A percentile compares a stretch with the other conserved stretches of the same genome.
Evolutionary conservation across 1,139 yeast species (phyloP).

Genomic region (Saccharomyces hybrid): DNA sequence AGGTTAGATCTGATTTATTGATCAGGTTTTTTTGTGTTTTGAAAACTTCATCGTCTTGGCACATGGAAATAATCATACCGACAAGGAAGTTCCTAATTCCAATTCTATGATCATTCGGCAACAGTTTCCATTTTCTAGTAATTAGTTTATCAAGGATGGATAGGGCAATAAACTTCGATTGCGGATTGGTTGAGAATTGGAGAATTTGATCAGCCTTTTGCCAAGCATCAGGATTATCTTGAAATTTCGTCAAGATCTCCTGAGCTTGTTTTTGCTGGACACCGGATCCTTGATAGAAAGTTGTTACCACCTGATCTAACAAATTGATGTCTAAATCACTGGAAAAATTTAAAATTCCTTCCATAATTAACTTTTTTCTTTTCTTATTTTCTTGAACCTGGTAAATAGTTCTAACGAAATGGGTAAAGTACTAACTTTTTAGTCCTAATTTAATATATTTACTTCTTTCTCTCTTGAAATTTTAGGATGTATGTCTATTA

Average conservation of each 20-base stretch:
- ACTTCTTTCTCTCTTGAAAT: background rate
- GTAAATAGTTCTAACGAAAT: background rate
- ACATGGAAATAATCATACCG: conserved; percentile 85
- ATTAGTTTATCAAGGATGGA: conserved; percentile 85
- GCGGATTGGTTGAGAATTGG: conserved; percentile 70
- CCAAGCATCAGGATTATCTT: conserved; percentile 96
- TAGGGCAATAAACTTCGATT: conserved; percentile 86
- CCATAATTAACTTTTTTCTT: conserved; percentile 44
- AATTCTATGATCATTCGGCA: conserved; percentile 75
- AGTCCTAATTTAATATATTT: background rate
- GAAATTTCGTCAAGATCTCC: conserved; percentile 74
- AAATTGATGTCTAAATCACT: conserved; percentile 72
- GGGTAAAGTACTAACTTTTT: background rate
- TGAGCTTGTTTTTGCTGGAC: conserved; percentile 80
- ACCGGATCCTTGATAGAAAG: conserved; percentile 83
- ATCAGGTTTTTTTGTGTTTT: conserved; percentile 72
- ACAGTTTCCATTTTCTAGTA: conserved; percentile 86
- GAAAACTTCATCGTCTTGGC: conserved; percentile 78
- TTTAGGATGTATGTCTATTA: background rate
- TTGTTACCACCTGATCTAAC: conserved; percentile 77
- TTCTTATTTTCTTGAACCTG: background rate
- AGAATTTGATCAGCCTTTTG: conserved; percentile 84
- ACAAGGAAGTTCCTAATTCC: conserved; percentile 93
- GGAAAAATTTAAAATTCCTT: conserved; percentile 77
- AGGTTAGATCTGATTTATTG: conserved; percentile 86